Base-by-base conservation (phyloP, 257 asterid genomes). In the Paulownia fortunei region DNA sequence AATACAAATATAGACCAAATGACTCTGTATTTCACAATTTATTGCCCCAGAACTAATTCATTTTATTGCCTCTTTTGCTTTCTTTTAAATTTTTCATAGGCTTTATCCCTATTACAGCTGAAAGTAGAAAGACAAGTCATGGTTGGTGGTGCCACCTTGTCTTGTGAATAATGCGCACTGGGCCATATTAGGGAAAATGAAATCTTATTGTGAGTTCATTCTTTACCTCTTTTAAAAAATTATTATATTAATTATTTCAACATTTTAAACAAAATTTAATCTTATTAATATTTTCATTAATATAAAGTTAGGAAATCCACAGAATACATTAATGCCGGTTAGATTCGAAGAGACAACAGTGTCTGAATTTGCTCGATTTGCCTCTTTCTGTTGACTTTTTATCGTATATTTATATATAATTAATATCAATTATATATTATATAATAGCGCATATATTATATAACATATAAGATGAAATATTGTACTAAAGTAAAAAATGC, bases 321-420 rank as follows among this genome's bases (percentile, higher is more conserved):
- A 51, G 2, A 51, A 51, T 4, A 11, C 44, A 32, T 51, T 13
- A 70, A 51, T 70, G 76, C 44, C 41, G 21, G 32, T 67, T 21
- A 13, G 68, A 72, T 23, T 72, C 52, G 23, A 36, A n/a, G 74
- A 34, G 80, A 65, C 80, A 66, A 76, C 34, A 66, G 75, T 52
- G 59, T 19, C 49, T 8, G 18, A 51, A 54, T 56, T 58, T 39
- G 75, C 59, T 66, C 4, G 44, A 34, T 23, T 59, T 72, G 77
- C 56, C 32, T 73, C 27, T 58, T 74, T 30, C 16, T 30, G 42
- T 23, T 39, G 41, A n/a, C n/a, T n/a, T n/a, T n/a, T n/a, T n/a
- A n/a, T n/a, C n/a, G n/a, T n/a, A n/a, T n/a, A n/a, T n/a, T n/a
- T n/a, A n/a, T n/a, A n/a, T n/a, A n/a, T n/a, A n/a, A n/a, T n/a